A percentile compares a stretch with the other conserved stretches of the same genome.
phyloP scores from a whole-genome alignment of 176 grass and related monocot genomes.

The Lolium rigidum region DNA sequence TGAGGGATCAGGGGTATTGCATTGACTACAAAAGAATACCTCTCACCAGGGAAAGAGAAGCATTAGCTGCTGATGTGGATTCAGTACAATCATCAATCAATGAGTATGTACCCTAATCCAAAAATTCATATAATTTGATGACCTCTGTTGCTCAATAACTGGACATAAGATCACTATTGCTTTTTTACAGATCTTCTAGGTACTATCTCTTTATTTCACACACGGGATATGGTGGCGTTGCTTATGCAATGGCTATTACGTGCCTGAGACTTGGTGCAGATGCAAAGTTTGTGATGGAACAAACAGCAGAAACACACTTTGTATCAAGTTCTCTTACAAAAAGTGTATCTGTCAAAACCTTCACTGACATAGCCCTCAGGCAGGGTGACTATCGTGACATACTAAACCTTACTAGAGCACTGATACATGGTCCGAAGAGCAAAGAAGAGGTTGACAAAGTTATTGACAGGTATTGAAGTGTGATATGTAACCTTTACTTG shows the following conservation, averaged over 20 bases:
- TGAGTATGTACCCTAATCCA: conserved; percentile 56
- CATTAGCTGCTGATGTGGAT: conserved; percentile 96
- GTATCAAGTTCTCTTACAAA: conserved; percentile 74
- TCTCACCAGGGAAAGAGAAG: conserved; percentile 94
- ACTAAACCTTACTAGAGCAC: conserved; percentile 92
- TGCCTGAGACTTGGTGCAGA: conserved; percentile 83
- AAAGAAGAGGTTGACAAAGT: conserved; percentile 91
- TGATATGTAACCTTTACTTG: conserved; percentile 18
- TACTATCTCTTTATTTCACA: conserved; percentile 96
- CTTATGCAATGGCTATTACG: conserved; percentile 95
- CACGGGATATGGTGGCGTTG: conserved; percentile 89
- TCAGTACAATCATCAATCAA: conserved; percentile 80
- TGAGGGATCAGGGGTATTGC: conserved; percentile 72
- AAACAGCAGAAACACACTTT: conserved; percentile 89
- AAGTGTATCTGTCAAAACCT: conserved; percentile 51
- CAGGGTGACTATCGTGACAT: conserved; percentile 97
- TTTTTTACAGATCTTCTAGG: conserved; percentile 74
- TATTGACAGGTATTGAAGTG: conserved; percentile 76
- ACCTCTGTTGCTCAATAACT: conserved; percentile 12
- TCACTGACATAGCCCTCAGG: conserved; percentile 63
- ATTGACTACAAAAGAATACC: conserved; percentile 93
- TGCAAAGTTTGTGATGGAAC: conserved; percentile 75
- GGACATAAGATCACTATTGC: conserved; percentile 38
- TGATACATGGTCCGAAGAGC: conserved; percentile 90
- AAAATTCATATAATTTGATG: conserved; percentile 26